Conservation (phyloP, 2,329 filamentous ascomycete genomes). For the Ophiocordyceps australis region DNA sequence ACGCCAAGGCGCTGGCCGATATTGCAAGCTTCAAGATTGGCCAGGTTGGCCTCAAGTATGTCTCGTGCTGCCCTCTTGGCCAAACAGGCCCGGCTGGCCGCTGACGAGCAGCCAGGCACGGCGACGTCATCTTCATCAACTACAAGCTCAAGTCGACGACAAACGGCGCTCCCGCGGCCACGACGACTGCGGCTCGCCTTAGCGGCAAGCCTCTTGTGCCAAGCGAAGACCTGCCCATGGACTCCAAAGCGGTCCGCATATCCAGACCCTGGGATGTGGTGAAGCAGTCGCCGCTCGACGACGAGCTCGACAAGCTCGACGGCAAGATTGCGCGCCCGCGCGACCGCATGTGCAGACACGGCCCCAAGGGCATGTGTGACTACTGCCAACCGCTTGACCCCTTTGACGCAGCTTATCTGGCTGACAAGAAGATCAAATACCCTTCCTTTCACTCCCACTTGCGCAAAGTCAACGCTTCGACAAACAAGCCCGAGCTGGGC, state of each 20-base stretch:
- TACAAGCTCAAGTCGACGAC: slow-evolving; percentile 44
- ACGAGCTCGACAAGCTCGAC: slow-evolving; percentile 69
- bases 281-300: slow-evolving; percentile 72
- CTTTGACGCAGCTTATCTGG: slow-evolving; percentile 73
- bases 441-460: slow-evolving; percentile 89
- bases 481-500: slow-evolving; percentile 87
- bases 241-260: slow-evolving; percentile 45
- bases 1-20: slow-evolving; percentile 39
- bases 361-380: slow-evolving; percentile 96
- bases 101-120: slow-evolving; percentile 40
- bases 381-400: slow-evolving; percentile 96
- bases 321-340: slow-evolving; percentile 69
- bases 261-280: slow-evolving; percentile 62
- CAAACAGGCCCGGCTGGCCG: slow-evolving; percentile 3
- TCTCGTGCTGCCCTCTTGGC: neutral
- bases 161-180: slow-evolving; percentile 15
- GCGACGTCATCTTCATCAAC: slow-evolving; percentile 75
- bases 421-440: slow-evolving; percentile 97
- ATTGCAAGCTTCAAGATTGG: slow-evolving; percentile 36
- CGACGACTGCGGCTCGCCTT: slow-evolving; percentile 44
- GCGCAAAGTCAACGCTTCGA: slow-evolving; percentile 86
- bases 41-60: slow-evolving; percentile 41
- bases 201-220: slow-evolving; percentile 59
- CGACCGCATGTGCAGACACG: slow-evolving; percentile 91
- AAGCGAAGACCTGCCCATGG: slow-evolving; percentile 47